Conservation (phyloP, 78 protist genomes). For the Dictyostelium firmibasis region DNA sequence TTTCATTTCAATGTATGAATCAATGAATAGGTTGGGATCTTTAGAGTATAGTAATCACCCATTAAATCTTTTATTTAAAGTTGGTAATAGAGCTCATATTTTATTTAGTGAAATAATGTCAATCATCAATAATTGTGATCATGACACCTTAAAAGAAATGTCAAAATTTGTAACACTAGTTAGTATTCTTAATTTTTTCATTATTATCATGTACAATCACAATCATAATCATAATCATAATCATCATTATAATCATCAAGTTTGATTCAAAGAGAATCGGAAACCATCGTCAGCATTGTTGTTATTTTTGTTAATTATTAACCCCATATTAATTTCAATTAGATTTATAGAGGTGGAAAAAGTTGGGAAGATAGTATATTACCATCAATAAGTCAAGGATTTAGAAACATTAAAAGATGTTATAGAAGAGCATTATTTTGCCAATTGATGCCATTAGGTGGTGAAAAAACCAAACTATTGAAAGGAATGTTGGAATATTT, state of each 20-base stretch:
- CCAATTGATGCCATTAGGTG: not conserved
- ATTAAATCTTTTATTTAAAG: not conserved
- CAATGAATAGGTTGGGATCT: not conserved
- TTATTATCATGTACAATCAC: not conserved
- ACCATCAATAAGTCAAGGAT: not conserved
- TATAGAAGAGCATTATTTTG: not conserved
- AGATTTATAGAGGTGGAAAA: slow-evolving; percentile 5
- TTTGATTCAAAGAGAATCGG: no score
- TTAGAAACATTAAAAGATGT: not conserved
- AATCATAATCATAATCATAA: not conserved
- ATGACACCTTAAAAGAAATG: not conserved
- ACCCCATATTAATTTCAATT: not conserved
- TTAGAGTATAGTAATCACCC: not conserved
- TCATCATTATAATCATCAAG: not conserved
- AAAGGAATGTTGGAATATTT: not conserved
- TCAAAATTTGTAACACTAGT: not conserved
- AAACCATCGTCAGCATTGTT: not conserved
- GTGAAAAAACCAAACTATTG: not conserved
- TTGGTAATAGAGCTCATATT: not conserved
- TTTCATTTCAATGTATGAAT: not conserved
- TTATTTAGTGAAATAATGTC: not conserved
- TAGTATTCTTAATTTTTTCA: not conserved
- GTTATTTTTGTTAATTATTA: not conserved
- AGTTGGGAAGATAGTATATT: not conserved
- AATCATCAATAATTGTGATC: not conserved